These are phyloP conservation scores for Fraxinus platypoda DNA, from an alignment of 305 asterid species.

Conservation along the genomic window DNA sequence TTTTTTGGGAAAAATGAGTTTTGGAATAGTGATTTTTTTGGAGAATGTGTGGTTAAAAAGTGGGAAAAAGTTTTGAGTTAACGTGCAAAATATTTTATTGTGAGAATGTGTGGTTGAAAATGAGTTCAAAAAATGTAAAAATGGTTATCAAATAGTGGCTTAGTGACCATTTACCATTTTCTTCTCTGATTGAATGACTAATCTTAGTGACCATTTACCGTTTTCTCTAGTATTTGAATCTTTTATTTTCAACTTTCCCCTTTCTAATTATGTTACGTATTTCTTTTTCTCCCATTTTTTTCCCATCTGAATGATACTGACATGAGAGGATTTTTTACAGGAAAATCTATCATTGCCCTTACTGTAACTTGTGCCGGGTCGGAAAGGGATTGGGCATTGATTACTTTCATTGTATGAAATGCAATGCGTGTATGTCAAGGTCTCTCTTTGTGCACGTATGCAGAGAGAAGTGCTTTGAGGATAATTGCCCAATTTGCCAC, in stretches of 20 bases:
- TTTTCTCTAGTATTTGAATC: background rate
- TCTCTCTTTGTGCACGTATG: constrained; percentile 65
- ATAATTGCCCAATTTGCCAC: constrained; percentile 91
- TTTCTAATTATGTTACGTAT: background rate
- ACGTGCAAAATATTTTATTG: background rate
- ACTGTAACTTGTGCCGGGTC: constrained; percentile 87
- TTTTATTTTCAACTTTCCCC: background rate
- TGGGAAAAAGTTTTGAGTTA: too few species aligned
- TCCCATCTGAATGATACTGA: constrained; percentile 34
- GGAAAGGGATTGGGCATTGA: constrained; percentile 86
- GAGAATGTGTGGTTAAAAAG: too few species aligned
- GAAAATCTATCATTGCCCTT: constrained; percentile 93
- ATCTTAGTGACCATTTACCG: background rate
- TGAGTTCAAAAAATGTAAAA: too few species aligned
- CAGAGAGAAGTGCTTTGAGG: constrained; percentile 84
- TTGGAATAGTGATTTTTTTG: too few species aligned
- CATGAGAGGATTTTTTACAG: constrained; percentile 42
- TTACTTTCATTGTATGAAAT: constrained; percentile 89
- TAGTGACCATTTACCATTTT: too few species aligned
- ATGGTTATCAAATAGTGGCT: too few species aligned
- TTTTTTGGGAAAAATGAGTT: too few species aligned
- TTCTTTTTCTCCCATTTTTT: background rate
- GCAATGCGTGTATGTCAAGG: constrained; percentile 91
- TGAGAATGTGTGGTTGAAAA: background rate
- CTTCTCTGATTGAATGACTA: background rate